Base-by-base conservation (phyloP, 2,329 filamentous ascomycete species). In the Claviceps humidiphila region DNA sequence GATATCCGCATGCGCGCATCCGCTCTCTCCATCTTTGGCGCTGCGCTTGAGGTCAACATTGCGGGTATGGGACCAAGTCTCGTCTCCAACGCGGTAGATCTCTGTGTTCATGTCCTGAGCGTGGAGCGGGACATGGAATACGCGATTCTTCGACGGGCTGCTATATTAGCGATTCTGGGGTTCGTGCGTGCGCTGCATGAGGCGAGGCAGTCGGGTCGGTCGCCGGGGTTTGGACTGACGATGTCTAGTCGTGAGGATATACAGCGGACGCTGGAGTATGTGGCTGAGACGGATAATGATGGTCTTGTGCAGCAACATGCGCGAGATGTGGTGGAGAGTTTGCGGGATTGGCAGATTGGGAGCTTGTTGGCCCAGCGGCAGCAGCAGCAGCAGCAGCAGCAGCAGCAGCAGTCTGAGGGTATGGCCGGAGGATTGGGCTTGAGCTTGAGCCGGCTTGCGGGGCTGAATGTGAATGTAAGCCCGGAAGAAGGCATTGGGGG, bases 1-100 rank as follows among this genome's bases (percentile, higher is more conserved):
- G 85, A 89, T 60, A 71, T 87, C 13, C 75, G 85, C 4, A 76
- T 89, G 58, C 78, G 85, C 1, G 70, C 83, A 14, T 87, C 84
- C 22, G 81, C 84, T 4, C 64, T 89, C 6, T 84, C 82, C 4
- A 75, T 89, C 47, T 71, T 89, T 44, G 76, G 77, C 0, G 68
- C 68, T 1, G 73, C 74, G 0, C 64, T 87, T 26, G 82, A 87
- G 62, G 77, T 73, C 1, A 82, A 81, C 57, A 68, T 83, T 4
- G 66, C 68, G 1, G 80, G 79, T 0, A 64, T 84, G 26, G 76
- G 78, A 1, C 63, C 78, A 0, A 63, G 68, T 6, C 59, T 81
- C 16, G 71, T 79, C 13, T 75, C 77, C 9, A 71, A 72, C 2
- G 75, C 76, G 1, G 70, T 88, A 11, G 84, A 87, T 56, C 69